Evolutionary conservation across 441 rosid genomes (phyloP).

Genomic region (Erodium texanum): DNA sequence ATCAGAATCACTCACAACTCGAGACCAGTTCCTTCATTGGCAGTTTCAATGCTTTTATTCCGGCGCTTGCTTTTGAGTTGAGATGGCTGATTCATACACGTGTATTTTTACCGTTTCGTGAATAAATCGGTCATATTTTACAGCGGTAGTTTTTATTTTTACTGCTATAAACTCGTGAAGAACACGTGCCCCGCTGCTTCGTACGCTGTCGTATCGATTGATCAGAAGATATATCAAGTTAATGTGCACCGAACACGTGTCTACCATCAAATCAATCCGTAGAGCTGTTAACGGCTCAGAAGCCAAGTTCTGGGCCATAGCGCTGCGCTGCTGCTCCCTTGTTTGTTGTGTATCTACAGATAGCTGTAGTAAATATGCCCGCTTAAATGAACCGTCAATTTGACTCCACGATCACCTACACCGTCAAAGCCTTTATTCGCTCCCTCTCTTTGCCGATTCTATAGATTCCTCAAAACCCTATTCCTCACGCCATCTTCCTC

Average conservation of each 20-base stretch:
- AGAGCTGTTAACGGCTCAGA: background rate
- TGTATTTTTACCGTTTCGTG: background rate
- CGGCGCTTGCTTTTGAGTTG: background rate
- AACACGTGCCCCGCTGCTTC: too few relatives aligned
- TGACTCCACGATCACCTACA: background rate
- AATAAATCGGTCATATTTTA: too few relatives aligned
- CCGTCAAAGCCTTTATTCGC: background rate
- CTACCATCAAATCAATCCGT: background rate
- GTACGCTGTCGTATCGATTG: too few relatives aligned
- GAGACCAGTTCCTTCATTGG: background rate
- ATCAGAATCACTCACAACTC: background rate
- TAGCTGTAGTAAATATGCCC: background rate
- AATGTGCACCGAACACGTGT: background rate
- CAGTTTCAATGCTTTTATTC: background rate
- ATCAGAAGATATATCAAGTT: too few relatives aligned
- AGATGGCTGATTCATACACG: background rate
- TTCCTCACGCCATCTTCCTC: background rate
- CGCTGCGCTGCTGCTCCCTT: too few relatives aligned
- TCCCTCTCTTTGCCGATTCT: background rate
- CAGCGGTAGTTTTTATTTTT: too few relatives aligned
- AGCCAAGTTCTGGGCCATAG: background rate
- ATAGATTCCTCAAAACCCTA: background rate
- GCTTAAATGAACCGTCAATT: conserved; percentile 2
- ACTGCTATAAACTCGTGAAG: too few relatives aligned
- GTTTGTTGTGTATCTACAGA: background rate